Base-by-base conservation (phyloP, 2,329 filamentous ascomycete species). In the Furcasterigmium sp. region DNA sequence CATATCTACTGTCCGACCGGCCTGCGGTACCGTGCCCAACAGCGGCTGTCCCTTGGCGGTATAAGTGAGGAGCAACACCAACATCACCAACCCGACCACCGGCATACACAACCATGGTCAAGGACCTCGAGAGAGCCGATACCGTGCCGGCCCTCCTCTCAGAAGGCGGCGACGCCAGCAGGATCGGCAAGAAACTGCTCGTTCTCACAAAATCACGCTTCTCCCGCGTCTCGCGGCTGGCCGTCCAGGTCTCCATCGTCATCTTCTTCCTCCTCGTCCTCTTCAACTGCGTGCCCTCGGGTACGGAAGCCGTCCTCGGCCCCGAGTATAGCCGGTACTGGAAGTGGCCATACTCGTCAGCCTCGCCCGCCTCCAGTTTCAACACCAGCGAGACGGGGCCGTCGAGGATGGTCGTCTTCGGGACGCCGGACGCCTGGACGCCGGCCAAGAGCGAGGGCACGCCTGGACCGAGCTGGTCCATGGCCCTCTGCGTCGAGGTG, bases 331-430 rank as follows among this genome's bases (percentile, higher is more conserved):
- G 37, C 38, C n/a, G 40, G 26, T 14, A 39, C 40, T 30, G 21
- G n/a, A 29, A 28, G n/a, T 39, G 37, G 37, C 23, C 25, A 8
- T 28, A 19, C 23, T 46, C 17, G 19, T 38, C 30, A 17, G 20
- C 0, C 26, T 37, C 8, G 34, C 61, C 55, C 53, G 44, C 42
- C 5, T 35, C 32, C 11, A 40, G 46, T 9, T 41, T 48, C n/a
- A 47, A 51, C 26, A 44, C 46, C 8, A 21, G 47, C n/a, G 54
- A 47, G 4, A 61, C 61, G 7, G 61, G 68, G 8, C 37, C 37
- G 3, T 45, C 77, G 46, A 67, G 74, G 42, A 61, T 78, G 8
- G 72, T 78, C 8, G 70, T 73, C 6, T 78, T 78, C 51, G 74
- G 74, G 9, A 63, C 63, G 3, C 63, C 64, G 5, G 73, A 75